phyloP scores from a whole-genome alignment of 2,329 filamentous ascomycete genomes.

The Aotearoamyces nothofagi region DNA sequence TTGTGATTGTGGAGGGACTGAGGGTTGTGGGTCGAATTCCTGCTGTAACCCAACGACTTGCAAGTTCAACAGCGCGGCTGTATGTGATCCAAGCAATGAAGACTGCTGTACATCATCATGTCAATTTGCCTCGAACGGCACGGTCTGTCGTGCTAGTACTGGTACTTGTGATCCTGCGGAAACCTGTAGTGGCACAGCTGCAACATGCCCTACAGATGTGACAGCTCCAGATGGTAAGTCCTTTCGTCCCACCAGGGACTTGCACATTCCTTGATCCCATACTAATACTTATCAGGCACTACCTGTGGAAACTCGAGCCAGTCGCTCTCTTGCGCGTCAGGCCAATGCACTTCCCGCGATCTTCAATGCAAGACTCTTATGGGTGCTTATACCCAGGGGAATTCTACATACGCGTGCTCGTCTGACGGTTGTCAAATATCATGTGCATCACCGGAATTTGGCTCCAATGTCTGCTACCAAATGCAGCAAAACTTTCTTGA shows the following conservation, averaged over 20 bases:
- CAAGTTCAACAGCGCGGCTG: constrained; percentile 56
- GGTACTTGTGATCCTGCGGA: constrained; percentile 78
- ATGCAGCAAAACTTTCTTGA: constrained; percentile 90
- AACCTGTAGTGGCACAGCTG: constrained; percentile 57
- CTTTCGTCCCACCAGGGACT: neutral
- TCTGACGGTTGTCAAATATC: constrained; percentile 57
- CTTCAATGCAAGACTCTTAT: constrained; percentile 78
- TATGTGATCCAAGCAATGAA: constrained; percentile 71
- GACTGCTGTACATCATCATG: constrained; percentile 61
- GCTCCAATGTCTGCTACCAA: constrained; percentile 49
- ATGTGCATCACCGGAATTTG: constrained; percentile 56
- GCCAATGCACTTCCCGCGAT: constrained; percentile 87
- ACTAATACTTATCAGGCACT: constrained; percentile 23
- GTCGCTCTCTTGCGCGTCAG: constrained; percentile 67
- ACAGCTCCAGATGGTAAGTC: constrained; percentile 48
- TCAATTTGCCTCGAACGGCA: constrained; percentile 48
- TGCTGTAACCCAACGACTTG: constrained; percentile 84
- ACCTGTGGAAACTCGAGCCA: constrained; percentile 43
- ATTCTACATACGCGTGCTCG: constrained; percentile 70
- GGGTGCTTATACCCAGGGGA: constrained; percentile 56
- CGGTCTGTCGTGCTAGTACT: constrained; percentile 66
- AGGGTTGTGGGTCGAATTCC: constrained; percentile 54
- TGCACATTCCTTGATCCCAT: no score
- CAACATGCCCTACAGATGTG: constrained; percentile 59
- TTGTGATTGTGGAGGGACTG: constrained; percentile 78